Conservation (phyloP, 1,284 basidiomycete species). For the Leccinum colubrinum region DNA sequence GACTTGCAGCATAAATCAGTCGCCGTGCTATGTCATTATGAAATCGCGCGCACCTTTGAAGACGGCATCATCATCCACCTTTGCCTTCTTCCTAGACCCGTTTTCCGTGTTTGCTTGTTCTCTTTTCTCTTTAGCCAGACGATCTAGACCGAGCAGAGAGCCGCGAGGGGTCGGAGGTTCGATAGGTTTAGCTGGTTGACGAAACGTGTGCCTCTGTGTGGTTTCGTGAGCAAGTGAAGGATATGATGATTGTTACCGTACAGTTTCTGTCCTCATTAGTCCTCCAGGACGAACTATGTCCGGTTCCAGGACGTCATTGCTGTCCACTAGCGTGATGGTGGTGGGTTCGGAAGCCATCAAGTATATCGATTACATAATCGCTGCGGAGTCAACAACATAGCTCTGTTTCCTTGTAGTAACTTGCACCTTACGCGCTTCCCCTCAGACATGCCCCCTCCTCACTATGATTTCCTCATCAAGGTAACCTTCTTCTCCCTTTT, state of each 20-base stretch:
- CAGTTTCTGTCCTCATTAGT: slow-evolving; percentile 64
- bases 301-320: slow-evolving; percentile 79
- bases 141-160: slow-evolving; percentile 85
- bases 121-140: slow-evolving; percentile 84
- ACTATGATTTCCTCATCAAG: slow-evolving; percentile 95
- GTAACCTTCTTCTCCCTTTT: slow-evolving; percentile 34
- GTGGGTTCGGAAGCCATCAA: background rate
- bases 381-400: background rate
- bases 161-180: slow-evolving; percentile 71
- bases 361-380: background rate
- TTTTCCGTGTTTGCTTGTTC: slow-evolving; percentile 48
- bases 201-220: slow-evolving; percentile 68
- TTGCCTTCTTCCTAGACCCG: slow-evolving; percentile 64
- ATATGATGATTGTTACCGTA: slow-evolving; percentile 36
- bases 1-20: slow-evolving; percentile 45
- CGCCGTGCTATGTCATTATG: background rate
- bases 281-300: slow-evolving; percentile 77
- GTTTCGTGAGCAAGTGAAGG: slow-evolving; percentile 1
- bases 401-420: background rate
- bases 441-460: slow-evolving; percentile 71
- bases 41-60: slow-evolving; percentile 71
- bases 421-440: background rate
- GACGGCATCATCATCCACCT: slow-evolving; percentile 61
- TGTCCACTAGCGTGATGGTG: slow-evolving; percentile 57
- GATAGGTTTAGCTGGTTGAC: slow-evolving; percentile 65